Percentiles rank a stretch among this genome's conserved stretches.
Evolutionary conservation across 192 early-diverging fungal genomes (phyloP).

Genomic region (Jimgerdemannia lactiflua): DNA sequence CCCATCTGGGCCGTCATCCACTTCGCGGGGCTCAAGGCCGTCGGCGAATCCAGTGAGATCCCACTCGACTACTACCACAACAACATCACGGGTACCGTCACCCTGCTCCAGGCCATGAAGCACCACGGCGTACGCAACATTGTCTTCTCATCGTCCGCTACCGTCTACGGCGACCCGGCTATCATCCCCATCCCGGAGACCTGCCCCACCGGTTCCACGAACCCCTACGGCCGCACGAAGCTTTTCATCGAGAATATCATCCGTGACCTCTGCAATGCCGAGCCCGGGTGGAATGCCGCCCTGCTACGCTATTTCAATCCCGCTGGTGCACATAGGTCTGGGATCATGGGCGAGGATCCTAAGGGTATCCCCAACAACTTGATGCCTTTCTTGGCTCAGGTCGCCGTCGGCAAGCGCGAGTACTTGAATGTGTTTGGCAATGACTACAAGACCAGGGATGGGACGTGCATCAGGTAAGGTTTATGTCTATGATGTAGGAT

Average conservation of each 20-base stretch:
- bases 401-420: slow-evolving; percentile 82
- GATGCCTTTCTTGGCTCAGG: slow-evolving; percentile 91
- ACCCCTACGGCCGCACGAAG: slow-evolving; percentile 95
- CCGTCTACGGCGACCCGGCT: slow-evolving; percentile 77
- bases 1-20: slow-evolving; percentile 67
- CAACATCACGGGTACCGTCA: slow-evolving; percentile 87
- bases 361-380: slow-evolving; percentile 87
- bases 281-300: slow-evolving; percentile 59
- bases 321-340: slow-evolving; percentile 89
- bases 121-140: slow-evolving; percentile 78
- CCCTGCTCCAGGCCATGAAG: slow-evolving; percentile 78
- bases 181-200: slow-evolving; percentile 56
- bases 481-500: no score
- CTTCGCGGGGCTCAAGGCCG: slow-evolving; percentile 88
- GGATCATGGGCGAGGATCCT: slow-evolving; percentile 92
- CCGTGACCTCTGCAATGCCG: slow-evolving; percentile 60
- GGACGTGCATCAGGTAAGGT: slow-evolving; percentile 70
- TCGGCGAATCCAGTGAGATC: slow-evolving; percentile 75
- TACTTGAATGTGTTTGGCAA: slow-evolving; percentile 87
- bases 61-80: slow-evolving; percentile 92
- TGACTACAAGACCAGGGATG: slow-evolving; percentile 92
- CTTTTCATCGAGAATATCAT: slow-evolving; percentile 83
- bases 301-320: slow-evolving; percentile 97
- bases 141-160: slow-evolving; percentile 93
- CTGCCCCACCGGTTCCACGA: slow-evolving; percentile 67